phyloP scores from a whole-genome alignment of 106 monocot genomes.

The Vanilla planifolia region DNA sequence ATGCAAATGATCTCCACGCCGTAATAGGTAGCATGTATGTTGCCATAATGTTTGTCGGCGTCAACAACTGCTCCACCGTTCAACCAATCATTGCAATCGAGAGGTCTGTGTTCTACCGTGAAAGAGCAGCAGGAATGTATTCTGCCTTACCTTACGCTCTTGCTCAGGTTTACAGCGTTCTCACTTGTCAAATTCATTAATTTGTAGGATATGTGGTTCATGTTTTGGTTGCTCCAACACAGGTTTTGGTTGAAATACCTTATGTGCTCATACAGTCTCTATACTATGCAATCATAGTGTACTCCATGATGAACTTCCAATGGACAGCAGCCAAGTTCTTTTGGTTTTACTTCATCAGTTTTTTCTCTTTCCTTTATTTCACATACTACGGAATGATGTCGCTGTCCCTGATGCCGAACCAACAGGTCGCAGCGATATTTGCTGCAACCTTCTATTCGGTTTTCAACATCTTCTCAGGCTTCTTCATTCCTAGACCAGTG shows the following conservation, averaged over 20 bases:
- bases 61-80: constrained; percentile 60
- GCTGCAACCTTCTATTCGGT: constrained; percentile 56
- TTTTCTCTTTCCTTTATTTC: constrained; percentile 74
- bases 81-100: constrained; percentile 66
- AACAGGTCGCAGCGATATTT: constrained; percentile 62
- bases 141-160: constrained; percentile 76
- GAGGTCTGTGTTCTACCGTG: constrained; percentile 81
- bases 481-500: constrained; percentile 64
- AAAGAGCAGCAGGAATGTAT: constrained; percentile 86
- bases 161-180: constrained; percentile 36
- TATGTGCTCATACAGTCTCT: constrained; percentile 49
- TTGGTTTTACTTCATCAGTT: constrained; percentile 68
- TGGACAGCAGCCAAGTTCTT: constrained; percentile 67
- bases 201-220: too few relatives aligned
- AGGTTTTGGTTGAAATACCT: constrained; percentile 72
- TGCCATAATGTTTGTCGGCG: constrained; percentile 50
- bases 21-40: constrained; percentile 61
- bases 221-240: too few relatives aligned
- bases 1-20: constrained; percentile 43
- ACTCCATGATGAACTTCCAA: constrained; percentile 66
- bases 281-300: constrained; percentile 47
- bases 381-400: constrained; percentile 94
- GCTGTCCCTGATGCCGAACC: constrained; percentile 68
- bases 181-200: not conserved
- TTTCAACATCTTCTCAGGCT: constrained; percentile 82